A percentile compares a stretch with the other conserved stretches of the same genome.
Conservation (phyloP, 208 protist species). For the Phytomonas francai region DNA sequence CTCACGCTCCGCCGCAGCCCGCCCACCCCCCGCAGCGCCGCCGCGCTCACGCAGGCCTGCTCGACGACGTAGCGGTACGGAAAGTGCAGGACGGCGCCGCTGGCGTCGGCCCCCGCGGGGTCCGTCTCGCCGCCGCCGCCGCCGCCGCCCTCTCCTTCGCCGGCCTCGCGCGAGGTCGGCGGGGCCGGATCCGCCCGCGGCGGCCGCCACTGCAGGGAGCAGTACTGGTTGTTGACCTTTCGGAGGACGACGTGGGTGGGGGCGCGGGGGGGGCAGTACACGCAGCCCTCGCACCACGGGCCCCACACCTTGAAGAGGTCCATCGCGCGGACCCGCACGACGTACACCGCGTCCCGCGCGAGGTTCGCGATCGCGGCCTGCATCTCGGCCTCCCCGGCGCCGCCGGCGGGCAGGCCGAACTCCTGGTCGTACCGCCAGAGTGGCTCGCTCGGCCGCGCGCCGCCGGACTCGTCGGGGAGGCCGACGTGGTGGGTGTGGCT, state of each 20-base stretch:
- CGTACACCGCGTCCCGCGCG: conserved; percentile 43
- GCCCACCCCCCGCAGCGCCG: conserved; percentile 1
- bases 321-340: conserved; percentile 59
- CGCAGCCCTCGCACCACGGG: conserved; percentile 37
- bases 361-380: background rate
- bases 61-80: background rate
- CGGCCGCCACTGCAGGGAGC: conserved; percentile 70
- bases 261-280: conserved; percentile 69
- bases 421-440: background rate
- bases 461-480: too few species aligned
- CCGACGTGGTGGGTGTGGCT: background rate
- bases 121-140: conserved; percentile 5
- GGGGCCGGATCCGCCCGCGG: too few species aligned
- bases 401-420: background rate
- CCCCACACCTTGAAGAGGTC: conserved; percentile 75
- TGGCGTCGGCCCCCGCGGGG: background rate
- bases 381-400: conserved; percentile 7
- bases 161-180: too few species aligned
- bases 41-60: background rate
- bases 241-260: conserved; percentile 55
- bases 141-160: conserved; percentile 6
- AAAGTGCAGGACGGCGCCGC: background rate
- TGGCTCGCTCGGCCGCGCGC: too few species aligned
- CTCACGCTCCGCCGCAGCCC: conserved; percentile 12
- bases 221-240: conserved; percentile 72